Conservation (phyloP, 257 asterid genomes). For the Solanum infundibuliforme region DNA sequence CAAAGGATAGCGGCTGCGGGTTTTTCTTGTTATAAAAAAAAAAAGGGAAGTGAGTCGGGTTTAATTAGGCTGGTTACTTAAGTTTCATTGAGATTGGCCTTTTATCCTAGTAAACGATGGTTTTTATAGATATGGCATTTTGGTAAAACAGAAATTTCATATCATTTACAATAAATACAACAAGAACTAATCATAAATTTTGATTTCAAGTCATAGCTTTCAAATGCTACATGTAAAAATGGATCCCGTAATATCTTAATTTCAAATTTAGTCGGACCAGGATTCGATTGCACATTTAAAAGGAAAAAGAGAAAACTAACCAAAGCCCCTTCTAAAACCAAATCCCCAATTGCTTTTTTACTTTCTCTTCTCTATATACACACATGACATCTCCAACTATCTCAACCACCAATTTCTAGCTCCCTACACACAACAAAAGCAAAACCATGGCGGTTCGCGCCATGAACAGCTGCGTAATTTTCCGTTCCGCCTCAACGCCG, state of each 20-base stretch:
- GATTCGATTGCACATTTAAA: accelerated
- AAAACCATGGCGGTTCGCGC: slow-evolving; percentile 63
- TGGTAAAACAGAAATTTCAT: neutral
- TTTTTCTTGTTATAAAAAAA: too few relatives aligned
- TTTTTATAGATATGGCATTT: neutral
- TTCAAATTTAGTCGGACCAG: neutral
- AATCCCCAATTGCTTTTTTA: neutral
- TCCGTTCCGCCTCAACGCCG: slow-evolving; percentile 62
- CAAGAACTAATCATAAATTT: neutral
- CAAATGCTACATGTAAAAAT: too few relatives aligned
- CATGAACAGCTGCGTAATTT: slow-evolving; percentile 42
- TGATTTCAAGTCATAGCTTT: neutral
- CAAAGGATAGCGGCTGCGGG: too few relatives aligned
- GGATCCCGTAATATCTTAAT: too few relatives aligned
- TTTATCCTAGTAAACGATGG: too few relatives aligned
- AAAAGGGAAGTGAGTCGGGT: neutral
- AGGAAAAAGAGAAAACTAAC: neutral
- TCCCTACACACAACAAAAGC: neutral
- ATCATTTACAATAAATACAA: neutral
- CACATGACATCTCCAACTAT: neutral
- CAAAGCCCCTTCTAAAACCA: neutral
- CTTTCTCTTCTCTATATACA: neutral
- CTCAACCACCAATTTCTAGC: neutral
- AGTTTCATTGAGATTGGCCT: too few relatives aligned
- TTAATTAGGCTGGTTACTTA: too few relatives aligned